Evolutionary conservation across 176 grass and related monocot species (phyloP).

Genomic region (Triticum urartu): DNA sequence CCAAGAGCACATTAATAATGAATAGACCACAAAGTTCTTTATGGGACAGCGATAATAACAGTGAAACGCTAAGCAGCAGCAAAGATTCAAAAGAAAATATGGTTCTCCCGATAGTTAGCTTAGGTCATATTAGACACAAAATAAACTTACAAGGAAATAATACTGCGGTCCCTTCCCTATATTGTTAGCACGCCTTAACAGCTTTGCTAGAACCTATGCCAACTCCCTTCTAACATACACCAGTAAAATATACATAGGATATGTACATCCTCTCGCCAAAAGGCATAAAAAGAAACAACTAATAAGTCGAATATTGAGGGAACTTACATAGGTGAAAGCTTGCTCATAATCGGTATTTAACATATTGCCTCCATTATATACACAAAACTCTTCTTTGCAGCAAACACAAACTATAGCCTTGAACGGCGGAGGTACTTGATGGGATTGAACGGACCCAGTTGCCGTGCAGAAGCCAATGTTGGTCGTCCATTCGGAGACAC

Average conservation of each 20-base stretch:
- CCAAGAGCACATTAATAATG: background rate
- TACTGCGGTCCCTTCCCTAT: constrained; percentile 18
- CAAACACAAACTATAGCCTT: constrained; percentile 58
- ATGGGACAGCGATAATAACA: background rate
- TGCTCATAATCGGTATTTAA: constrained; percentile 35
- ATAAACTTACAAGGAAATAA: constrained; percentile 10
- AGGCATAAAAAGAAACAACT: constrained; percentile 25
- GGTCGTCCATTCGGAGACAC: constrained; percentile 58
- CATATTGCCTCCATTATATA: constrained; percentile 50
- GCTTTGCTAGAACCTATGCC: constrained; percentile 29
- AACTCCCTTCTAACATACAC: constrained; percentile 33
- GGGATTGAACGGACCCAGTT: constrained; percentile 70
- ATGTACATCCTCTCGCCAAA: constrained; percentile 46
- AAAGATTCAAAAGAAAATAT: background rate
- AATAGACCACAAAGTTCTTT: background rate
- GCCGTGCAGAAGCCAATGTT: constrained; percentile 37
- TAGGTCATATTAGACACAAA: background rate
- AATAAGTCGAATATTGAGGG: constrained; percentile 20
- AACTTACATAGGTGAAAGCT: constrained; percentile 48
- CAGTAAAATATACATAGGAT: constrained; percentile 40
- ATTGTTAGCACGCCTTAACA: constrained; percentile 26
- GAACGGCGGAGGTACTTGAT: constrained; percentile 82
- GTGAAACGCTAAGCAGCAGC: background rate
- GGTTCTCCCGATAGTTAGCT: background rate
- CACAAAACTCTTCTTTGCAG: constrained; percentile 52